Base-by-base conservation (phyloP, 371 early-diverging fungal genomes). In the Entomophthora muscae region DNA sequence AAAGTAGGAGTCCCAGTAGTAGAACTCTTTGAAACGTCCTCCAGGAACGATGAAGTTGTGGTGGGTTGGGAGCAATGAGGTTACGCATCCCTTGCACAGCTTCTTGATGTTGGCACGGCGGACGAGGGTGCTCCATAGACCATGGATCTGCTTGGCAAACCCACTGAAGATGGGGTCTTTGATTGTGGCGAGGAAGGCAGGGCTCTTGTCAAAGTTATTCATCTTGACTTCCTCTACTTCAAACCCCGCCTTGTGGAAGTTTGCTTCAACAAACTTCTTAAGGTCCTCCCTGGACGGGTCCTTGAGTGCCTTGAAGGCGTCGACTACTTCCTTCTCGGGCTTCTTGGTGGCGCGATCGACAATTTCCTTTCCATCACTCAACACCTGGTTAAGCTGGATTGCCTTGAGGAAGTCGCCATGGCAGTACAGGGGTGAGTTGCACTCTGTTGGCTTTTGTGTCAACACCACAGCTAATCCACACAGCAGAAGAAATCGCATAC, bases 1-100 rank as follows among this genome's bases (percentile, higher is more conserved):
- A 76, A 88, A 95, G 67, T 77, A 92, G 22, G 84, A 78, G 67
- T 95, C 95, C 93, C 92, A 93, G 70, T 95, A 91, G 71, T 93
- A 92, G 29, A 83, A 75, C 77, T 95, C 93, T 60, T 86, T 71
- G 67, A 95, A 95, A 59, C 93, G 71, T 1, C 93, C 94, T 2
- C 95, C 95, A 10, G 95, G 93, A 10, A 93, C 83, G 1, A 93
- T 81, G 72, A 92, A 93, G 7, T 76, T 81, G 54, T 78, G 72
- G 21, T 74, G 70, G 0, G 80, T 72, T 29, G 75, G 71, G 2
- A 89, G 67, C 29, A 79, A 72, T 17, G 80, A 78, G 0, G 81
- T 72, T 0, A 54, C 72, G 59, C 84, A 83, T 10, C 78, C 82
- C 2, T 76, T 63, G 59, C 83, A 84, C 10, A 84, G 56, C 7